These are phyloP conservation scores for Straminergon stramineum DNA, from an alignment of 225 moss, liverwort and hornwort genomes.

Conservation along the genomic window DNA sequence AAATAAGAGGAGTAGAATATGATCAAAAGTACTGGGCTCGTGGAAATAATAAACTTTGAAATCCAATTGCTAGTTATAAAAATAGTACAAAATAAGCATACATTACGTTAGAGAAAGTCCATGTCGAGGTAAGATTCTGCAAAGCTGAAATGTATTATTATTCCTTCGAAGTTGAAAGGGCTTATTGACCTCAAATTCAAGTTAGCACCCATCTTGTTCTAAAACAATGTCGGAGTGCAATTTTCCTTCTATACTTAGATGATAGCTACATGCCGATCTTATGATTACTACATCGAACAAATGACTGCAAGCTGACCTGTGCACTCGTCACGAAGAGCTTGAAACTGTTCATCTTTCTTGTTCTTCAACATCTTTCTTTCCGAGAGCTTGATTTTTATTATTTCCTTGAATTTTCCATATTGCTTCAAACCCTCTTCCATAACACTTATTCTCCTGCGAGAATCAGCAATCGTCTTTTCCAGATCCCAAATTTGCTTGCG, in stretches of 20 bases:
- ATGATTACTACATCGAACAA: not conserved
- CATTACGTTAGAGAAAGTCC: not conserved
- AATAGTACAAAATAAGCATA: not conserved
- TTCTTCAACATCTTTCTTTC: constrained; percentile 63
- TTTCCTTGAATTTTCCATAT: constrained; percentile 21
- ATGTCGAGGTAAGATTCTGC: not conserved
- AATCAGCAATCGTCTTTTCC: constrained; percentile 49
- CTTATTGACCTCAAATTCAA: not conserved
- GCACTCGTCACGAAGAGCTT: constrained; percentile 62
- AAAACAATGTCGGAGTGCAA: not conserved
- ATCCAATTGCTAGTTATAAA: not conserved
- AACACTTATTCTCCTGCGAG: constrained; percentile 30
- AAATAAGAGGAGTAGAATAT: not conserved
- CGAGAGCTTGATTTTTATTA: constrained; percentile 42
- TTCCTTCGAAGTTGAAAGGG: not conserved
- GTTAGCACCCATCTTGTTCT: not conserved
- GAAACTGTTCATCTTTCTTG: constrained; percentile 65
- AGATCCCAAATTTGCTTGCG: constrained; percentile 62
- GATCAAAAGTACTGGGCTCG: not conserved
- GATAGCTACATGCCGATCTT: not conserved
- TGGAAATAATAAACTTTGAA: not conserved
- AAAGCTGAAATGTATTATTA: not conserved
- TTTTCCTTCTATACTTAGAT: not conserved
- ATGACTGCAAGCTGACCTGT: constrained; percentile 25
- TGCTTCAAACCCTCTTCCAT: constrained; percentile 51